Evolutionary conservation across 768 basidiomycete species (phyloP).

Genomic region (Leccinum fibrillosum): DNA sequence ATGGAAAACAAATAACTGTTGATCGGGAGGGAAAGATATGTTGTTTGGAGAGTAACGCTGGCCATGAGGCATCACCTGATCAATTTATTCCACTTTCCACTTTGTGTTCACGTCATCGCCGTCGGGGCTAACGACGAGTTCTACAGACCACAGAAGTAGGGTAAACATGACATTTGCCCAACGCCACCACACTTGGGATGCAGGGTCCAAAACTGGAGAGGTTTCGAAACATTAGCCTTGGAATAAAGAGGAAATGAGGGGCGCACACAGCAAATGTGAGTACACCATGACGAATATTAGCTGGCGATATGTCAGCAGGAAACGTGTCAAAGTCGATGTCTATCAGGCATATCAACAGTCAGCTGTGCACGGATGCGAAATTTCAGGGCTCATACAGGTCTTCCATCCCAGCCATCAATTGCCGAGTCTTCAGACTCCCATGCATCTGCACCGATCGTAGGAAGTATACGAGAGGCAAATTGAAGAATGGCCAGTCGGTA

Average conservation of each 20-base stretch:
- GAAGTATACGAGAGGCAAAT: conserved; percentile 76
- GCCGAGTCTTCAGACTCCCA: conserved; percentile 69
- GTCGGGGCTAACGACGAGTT: conserved; percentile 74
- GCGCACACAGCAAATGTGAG: conserved; percentile 72
- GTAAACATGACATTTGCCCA: conserved; percentile 92
- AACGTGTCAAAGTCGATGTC: conserved; percentile 73
- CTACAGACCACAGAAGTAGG: conserved; percentile 77
- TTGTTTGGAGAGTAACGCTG: conserved; percentile 4
- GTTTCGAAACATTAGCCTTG: neutral
- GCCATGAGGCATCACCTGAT: conserved; percentile 6
- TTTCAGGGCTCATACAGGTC: conserved; percentile 50
- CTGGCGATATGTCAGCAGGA: conserved; percentile 80
- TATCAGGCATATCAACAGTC: conserved; percentile 27
- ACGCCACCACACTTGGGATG: conserved; percentile 92
- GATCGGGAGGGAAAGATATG: conserved; percentile 4
- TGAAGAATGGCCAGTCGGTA: conserved; percentile 83
- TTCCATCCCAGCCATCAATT: conserved; percentile 62
- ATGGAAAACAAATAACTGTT: conserved; percentile 62
- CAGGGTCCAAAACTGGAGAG: conserved; percentile 73
- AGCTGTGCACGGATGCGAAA: conserved; percentile 3
- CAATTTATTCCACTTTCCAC: conserved; percentile 68
- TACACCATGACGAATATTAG: conserved; percentile 84
- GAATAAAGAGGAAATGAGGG: neutral
- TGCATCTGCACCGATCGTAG: conserved; percentile 77
- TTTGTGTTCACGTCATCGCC: conserved; percentile 64